These are phyloP conservation scores for Hondaea fermentalgiana DNA, from an alignment of 108 stramenopile species.

Conservation along the genomic window DNA sequence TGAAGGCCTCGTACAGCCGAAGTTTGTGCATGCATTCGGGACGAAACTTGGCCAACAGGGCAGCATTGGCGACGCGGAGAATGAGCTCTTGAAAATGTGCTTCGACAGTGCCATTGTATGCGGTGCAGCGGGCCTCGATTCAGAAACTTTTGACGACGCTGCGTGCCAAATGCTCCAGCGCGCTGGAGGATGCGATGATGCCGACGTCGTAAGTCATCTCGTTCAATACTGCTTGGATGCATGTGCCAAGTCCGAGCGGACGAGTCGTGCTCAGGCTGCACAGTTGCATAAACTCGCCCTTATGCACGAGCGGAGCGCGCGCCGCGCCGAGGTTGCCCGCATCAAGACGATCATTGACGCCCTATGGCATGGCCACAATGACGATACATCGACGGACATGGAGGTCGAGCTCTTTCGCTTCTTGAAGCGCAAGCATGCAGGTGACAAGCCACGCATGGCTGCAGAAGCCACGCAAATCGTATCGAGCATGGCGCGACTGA, in stretches of 20 bases:
- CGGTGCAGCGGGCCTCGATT: neutral
- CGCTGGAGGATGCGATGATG: neutral
- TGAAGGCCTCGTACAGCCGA: neutral
- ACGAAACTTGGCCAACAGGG: neutral
- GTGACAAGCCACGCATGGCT: neutral
- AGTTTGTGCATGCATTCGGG: neutral
- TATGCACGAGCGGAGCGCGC: neutral
- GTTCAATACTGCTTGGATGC: neutral
- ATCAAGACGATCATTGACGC: neutral
- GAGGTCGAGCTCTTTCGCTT: conserved; percentile 18
- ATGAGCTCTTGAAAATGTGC: neutral
- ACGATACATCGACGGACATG: neutral
- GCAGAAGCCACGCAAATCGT: neutral
- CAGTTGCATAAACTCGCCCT: neutral
- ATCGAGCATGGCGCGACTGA: neutral
- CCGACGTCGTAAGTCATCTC: neutral
- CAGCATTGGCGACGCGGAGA: neutral
- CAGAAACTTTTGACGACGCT: neutral
- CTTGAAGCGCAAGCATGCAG: neutral
- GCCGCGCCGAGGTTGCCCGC: neutral
- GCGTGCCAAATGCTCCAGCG: neutral
- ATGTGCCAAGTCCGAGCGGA: neutral
- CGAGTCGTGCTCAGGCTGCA: neutral
- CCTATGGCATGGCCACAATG: neutral
- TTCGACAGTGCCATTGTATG: neutral